Conservation (phyloP, 768 basidiomycete genomes). For the Tricholoma terreum region DNA sequence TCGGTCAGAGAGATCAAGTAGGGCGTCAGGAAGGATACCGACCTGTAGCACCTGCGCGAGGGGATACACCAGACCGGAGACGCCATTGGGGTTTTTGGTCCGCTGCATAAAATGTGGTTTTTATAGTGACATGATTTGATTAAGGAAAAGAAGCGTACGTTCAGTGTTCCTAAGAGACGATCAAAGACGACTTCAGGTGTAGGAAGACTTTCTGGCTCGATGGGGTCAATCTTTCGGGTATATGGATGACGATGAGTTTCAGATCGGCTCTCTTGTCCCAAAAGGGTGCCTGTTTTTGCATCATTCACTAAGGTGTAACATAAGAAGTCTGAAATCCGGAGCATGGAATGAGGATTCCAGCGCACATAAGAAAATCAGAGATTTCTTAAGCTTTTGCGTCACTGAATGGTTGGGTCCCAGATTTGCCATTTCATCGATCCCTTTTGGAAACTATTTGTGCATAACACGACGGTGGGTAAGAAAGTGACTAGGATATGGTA, state of each 20-base stretch:
- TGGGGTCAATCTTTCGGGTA: neutral
- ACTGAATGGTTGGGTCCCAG: neutral
- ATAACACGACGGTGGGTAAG: neutral
- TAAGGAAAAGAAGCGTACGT: neutral
- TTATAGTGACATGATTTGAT: neutral
- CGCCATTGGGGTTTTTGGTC: conserved; percentile 10
- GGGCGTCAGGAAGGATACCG: conserved; percentile 1
- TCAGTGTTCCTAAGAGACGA: conserved; percentile 1
- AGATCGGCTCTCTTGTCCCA: neutral
- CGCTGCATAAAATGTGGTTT: neutral
- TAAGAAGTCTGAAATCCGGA: neutral
- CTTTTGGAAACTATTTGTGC: conserved; percentile 7
- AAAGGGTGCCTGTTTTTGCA: neutral
- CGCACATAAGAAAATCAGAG: neutral
- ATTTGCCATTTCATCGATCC: conserved; percentile 5
- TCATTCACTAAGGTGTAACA: conserved; percentile 2
- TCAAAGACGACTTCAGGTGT: conserved; percentile 4
- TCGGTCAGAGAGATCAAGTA: neutral
- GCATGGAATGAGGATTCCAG: neutral
- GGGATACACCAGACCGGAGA: conserved; percentile 10
- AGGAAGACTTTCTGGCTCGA: neutral
- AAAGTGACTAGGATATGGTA: neutral
- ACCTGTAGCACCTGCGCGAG: conserved; percentile 11
- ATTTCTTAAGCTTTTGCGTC: conserved; percentile 8
- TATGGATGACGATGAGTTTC: conserved; percentile 1